Evolutionary conservation across 2,329 filamentous ascomycete species (phyloP).

Genomic region (Tolypocladium inflatum): DNA sequence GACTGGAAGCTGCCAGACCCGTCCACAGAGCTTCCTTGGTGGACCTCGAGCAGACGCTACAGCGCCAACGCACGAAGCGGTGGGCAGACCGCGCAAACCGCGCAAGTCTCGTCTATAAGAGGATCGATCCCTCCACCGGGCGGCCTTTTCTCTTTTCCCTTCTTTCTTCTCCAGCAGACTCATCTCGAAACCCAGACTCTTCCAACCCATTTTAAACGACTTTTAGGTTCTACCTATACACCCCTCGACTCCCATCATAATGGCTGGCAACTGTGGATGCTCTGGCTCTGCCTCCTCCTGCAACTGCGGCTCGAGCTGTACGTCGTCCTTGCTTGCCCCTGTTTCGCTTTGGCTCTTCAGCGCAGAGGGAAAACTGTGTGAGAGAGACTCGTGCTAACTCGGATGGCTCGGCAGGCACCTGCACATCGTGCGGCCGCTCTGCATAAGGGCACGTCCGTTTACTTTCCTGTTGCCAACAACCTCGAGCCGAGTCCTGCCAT

Average conservation of each 20-base stretch:
- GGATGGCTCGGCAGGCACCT: slow-evolving; percentile 14
- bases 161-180: slow-evolving; percentile 7
- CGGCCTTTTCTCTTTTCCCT: neutral
- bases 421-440: slow-evolving; percentile 16
- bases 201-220: neutral
- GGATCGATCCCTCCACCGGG: slow-evolving; percentile 6
- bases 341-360: neutral
- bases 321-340: slow-evolving; percentile 9
- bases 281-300: slow-evolving; percentile 21
- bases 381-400: slow-evolving; percentile 6
- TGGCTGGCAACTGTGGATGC: slow-evolving; percentile 27
- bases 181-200: slow-evolving; percentile 5
- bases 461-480: neutral
- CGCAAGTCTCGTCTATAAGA: slow-evolving; percentile 13
- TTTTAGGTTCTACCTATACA: slow-evolving; percentile 6
- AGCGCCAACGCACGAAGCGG: neutral
- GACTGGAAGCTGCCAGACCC: too few relatives aligned
- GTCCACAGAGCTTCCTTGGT: too few relatives aligned
- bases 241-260: slow-evolving; percentile 12
- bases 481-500: neutral
- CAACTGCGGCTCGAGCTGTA: slow-evolving; percentile 27
- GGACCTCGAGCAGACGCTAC: neutral
- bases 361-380: neutral
- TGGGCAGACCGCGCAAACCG: neutral
- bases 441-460: neutral